These are phyloP conservation scores for Naganishia liquefaciens DNA, from an alignment of 1,284 basidiomycete species.

Conservation along the genomic window DNA sequence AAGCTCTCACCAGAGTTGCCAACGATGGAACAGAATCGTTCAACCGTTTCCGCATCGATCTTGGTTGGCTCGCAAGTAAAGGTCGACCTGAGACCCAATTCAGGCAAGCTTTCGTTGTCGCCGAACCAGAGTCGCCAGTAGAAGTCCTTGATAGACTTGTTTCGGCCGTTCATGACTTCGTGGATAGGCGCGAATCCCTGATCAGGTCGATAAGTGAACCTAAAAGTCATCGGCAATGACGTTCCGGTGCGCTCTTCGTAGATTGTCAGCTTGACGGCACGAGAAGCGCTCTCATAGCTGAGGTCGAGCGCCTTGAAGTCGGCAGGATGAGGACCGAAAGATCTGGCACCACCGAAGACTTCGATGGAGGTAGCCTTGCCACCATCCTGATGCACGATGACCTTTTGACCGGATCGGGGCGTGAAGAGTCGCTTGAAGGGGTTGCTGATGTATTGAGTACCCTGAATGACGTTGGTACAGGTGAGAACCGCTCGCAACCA, in stretches of 20 bases:
- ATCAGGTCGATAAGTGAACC: conserved; percentile 84
- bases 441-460: conserved; percentile 79
- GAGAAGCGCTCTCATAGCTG: conserved; percentile 61
- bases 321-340: conserved; percentile 69
- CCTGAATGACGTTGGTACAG: conserved; percentile 81
- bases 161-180: conserved; percentile 81
- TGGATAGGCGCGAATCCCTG: conserved; percentile 92
- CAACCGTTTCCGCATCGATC: conserved; percentile 73
- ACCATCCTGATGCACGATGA: conserved; percentile 58
- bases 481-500: conserved; percentile 88
- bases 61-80: conserved; percentile 81
- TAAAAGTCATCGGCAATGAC: conserved; percentile 76
- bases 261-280: conserved; percentile 62
- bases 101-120: conserved; percentile 71
- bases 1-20: conserved; percentile 91
- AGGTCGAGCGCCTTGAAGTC: conserved; percentile 84
- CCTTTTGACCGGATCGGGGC: conserved; percentile 76
- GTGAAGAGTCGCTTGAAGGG: conserved; percentile 83
- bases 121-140: conserved; percentile 98
- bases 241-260: conserved; percentile 79
- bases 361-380: conserved; percentile 59
- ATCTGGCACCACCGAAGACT: conserved; percentile 76
- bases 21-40: conserved; percentile 88
- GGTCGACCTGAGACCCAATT: conserved; percentile 69
- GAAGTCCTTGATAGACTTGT: conserved; percentile 89